Evolutionary conservation across 108 stramenopile genomes (phyloP), one percentile per base, ranked within the genome.

Genomic region (Thalassiosira profunda): DNA sequence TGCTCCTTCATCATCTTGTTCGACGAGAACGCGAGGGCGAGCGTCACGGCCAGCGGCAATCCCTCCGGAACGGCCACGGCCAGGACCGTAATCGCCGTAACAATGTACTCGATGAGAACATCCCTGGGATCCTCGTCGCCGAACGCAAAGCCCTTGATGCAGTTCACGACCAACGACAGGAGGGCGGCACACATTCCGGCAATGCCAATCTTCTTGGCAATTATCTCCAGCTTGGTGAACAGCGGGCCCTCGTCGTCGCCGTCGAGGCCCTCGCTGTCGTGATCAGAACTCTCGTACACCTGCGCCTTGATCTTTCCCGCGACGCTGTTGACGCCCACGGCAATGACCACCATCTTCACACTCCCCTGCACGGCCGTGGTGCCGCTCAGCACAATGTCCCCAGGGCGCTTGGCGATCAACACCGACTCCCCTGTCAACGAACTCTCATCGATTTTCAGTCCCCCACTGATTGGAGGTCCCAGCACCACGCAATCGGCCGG

Each of bases 51-150:
- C 18, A 99, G 86, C 14, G 98, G 98, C 18, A 99, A 79, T 11
- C 98, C 98, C 76, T 99, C 98, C n/a, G 98, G 98, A 8, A 99
- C 97, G 25, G 98, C 96, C 1, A 99, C 98, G 6, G 97, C 98
- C 52, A 99, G 74, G 49, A 99, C 96, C 0, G 90, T 91, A 21
- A 93, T 92, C 33, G 88, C 84, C 44, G 82, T 72, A 29, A 93
- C 76, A 60, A 94, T 59, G 54, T 91, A 90, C 4, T 93, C 88
- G 44, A 92, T 61, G n/a, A 95, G 26, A 17, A 73, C 56, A 0
- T 60, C 48, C 12, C 60, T 58, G 41, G 41, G 29, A 20, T 52
- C 37, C 51, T 84, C 76, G 2, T 63, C 63, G 21, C 81, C 56
- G 58, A 89, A 42, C 12, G 48, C 84, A 63, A 91, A 70, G 12